Conservation (phyloP, 768 basidiomycete genomes). For the Galerina marginata region DNA sequence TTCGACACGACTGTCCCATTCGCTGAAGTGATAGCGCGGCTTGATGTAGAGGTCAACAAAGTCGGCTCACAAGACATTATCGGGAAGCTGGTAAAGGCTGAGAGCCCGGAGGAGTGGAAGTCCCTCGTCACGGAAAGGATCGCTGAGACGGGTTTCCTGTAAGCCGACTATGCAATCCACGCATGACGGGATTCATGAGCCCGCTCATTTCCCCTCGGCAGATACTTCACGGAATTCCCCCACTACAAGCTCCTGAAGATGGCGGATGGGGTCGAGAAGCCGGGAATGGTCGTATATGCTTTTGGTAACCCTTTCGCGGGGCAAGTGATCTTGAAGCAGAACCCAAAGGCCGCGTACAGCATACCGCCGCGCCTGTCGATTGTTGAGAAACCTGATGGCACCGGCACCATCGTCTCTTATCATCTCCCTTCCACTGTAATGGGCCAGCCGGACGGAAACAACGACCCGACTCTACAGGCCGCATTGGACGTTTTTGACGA, state of each 20-base stretch:
- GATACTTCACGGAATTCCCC: conserved; percentile 46
- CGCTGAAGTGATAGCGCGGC: conserved; percentile 47
- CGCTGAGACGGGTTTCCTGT: conserved; percentile 50
- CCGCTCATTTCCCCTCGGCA: conserved; percentile 18
- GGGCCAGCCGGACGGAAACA: conserved; percentile 27
- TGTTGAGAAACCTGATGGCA: conserved; percentile 40
- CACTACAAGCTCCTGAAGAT: conserved; percentile 43
- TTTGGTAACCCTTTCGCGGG: conserved; percentile 60
- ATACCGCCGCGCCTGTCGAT: conserved; percentile 54
- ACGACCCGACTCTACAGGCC: conserved; percentile 35
- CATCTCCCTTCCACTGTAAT: conserved; percentile 55
- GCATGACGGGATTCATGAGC: neutral
- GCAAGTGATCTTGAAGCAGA: conserved; percentile 45
- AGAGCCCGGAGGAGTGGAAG: conserved; percentile 43
- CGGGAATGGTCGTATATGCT: conserved; percentile 44
- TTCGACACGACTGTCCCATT: conserved; percentile 46
- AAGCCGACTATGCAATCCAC: conserved; percentile 19
- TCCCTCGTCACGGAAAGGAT: conserved; percentile 31
- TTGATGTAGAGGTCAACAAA: conserved; percentile 49
- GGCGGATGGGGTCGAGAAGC: conserved; percentile 27
- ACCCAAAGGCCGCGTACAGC: conserved; percentile 44
- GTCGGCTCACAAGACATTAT: conserved; percentile 33
- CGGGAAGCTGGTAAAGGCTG: conserved; percentile 26
- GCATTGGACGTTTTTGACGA: conserved; percentile 43
- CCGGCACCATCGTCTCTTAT: conserved; percentile 41